phyloP scores from a whole-genome alignment of 2,329 filamentous ascomycete species.

The Ambrosiella xylebori region DNA sequence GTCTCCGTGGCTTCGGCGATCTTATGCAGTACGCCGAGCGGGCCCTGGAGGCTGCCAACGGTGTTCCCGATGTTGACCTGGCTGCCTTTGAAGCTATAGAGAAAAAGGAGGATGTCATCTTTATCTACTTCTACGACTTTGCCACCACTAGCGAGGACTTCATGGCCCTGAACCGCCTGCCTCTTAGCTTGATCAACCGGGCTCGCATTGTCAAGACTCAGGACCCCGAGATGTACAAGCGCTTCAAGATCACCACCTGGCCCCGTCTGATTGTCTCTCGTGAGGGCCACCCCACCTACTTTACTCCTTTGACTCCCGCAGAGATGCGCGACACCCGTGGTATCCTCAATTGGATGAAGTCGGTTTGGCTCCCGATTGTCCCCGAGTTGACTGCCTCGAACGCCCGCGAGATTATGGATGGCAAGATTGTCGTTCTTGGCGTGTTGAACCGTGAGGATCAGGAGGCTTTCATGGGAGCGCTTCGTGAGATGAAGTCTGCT shows the following conservation, averaged over 20 bases:
- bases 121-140: constrained; percentile 94
- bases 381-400: constrained; percentile 86
- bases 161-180: constrained; percentile 66
- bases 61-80: constrained; percentile 67
- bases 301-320: constrained; percentile 66
- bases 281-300: constrained; percentile 81
- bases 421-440: constrained; percentile 84
- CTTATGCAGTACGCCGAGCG: constrained; percentile 75
- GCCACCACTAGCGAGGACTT: constrained; percentile 91
- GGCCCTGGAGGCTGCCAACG: constrained; percentile 58
- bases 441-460: constrained; percentile 66
- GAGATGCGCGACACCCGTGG: constrained; percentile 77
- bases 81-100: constrained; percentile 65
- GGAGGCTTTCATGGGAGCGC: constrained; percentile 60
- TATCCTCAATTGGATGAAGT: constrained; percentile 84
- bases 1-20: constrained; percentile 80
- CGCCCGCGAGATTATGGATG: constrained; percentile 85
- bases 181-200: constrained; percentile 75
- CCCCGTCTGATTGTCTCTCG: constrained; percentile 80
- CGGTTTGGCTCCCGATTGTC: constrained; percentile 88
- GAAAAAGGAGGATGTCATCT: constrained; percentile 86
- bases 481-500: constrained; percentile 85
- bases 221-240: constrained; percentile 54
- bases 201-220: constrained; percentile 86
- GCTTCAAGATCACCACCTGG: constrained; percentile 94